phyloP scores from a whole-genome alignment of 352 stramenopile species.

The Globisporangium cylindrosporum region DNA sequence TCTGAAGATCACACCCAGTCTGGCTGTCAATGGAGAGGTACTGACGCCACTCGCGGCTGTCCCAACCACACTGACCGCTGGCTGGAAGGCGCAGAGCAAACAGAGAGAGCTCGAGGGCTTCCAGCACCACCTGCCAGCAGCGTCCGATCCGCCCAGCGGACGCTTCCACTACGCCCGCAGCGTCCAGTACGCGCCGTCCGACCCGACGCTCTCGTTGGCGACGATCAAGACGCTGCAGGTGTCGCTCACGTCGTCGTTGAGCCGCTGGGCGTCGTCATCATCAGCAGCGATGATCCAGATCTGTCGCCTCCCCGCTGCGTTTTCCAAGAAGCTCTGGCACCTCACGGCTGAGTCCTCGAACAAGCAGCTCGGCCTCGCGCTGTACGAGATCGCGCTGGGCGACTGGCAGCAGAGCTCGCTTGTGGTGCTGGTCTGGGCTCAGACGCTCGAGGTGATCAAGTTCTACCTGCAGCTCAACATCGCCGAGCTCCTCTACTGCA shows the following conservation, averaged over 20 bases:
- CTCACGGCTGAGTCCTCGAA: constrained; percentile 34
- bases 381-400: constrained; percentile 49
- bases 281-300: constrained; percentile 7
- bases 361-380: constrained; percentile 36
- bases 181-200: constrained; percentile 24
- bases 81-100: constrained; percentile 18
- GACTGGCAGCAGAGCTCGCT: constrained; percentile 40
- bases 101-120: neutral
- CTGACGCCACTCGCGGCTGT: constrained; percentile 20
- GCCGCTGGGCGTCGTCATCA: neutral
- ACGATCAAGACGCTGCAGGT: constrained; percentile 28
- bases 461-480: constrained; percentile 52
- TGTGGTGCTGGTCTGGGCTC: constrained; percentile 47
- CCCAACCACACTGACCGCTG: constrained; percentile 15
- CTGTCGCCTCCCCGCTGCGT: constrained; percentile 5
- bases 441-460: constrained; percentile 35
- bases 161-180: constrained; percentile 38
- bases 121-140: neutral
- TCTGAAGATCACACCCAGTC: constrained; percentile 27
- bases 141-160: constrained; percentile 24
- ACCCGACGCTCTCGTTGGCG: constrained; percentile 28
- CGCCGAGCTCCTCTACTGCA: constrained; percentile 42
- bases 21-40: constrained; percentile 42
- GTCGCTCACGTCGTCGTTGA: constrained; percentile 20
- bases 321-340: constrained; percentile 31